Percentiles rank a stretch among this genome's conserved stretches.
These are phyloP conservation scores for Xylariomycetidae sp. DNA, from an alignment of 2,329 filamentous ascomycete genomes.

Conservation along the genomic window DNA sequence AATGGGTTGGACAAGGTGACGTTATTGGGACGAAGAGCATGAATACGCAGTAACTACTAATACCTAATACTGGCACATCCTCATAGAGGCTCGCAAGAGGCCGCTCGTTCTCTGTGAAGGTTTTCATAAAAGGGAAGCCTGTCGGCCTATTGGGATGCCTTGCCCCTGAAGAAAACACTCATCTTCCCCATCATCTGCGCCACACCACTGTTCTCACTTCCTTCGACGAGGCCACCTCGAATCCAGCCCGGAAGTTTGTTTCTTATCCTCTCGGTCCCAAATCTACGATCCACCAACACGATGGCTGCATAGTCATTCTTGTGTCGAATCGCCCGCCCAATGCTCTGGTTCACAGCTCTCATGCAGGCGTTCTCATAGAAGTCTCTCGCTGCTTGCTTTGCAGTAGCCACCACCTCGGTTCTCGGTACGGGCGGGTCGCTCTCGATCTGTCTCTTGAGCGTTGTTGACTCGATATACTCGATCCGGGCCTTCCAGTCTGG, in stretches of 20 bases:
- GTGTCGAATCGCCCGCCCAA: conserved; percentile 88
- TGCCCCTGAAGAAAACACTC: conserved; percentile 54
- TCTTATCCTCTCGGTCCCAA: conserved; percentile 67
- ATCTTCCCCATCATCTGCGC: conserved; percentile 55
- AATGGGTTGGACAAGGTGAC: too few species aligned
- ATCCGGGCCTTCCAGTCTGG: conserved; percentile 92
- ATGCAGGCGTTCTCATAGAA: conserved; percentile 96
- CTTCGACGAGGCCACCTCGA: conserved; percentile 56
- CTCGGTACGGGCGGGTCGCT: conserved; percentile 12
- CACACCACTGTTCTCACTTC: conserved; percentile 46
- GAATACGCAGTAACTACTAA: too few species aligned
- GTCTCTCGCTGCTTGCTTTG: conserved; percentile 61
- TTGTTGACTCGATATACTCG: conserved; percentile 71
- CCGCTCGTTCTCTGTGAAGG: too few species aligned
- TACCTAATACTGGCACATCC: too few species aligned
- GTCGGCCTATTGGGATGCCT: too few species aligned
- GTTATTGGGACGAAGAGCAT: too few species aligned
- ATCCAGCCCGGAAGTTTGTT: conserved; percentile 90
- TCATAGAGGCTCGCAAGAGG: too few species aligned
- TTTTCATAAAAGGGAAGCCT: too few species aligned
- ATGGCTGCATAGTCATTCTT: conserved; percentile 86
- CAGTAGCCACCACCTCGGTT: conserved; percentile 29
- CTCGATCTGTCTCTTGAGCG: conserved; percentile 32
- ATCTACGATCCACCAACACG: conserved; percentile 76
- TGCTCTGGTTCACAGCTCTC: conserved; percentile 94